Conservation (phyloP, 2,329 filamentous ascomycete species). For the Monilinia laxa region DNA sequence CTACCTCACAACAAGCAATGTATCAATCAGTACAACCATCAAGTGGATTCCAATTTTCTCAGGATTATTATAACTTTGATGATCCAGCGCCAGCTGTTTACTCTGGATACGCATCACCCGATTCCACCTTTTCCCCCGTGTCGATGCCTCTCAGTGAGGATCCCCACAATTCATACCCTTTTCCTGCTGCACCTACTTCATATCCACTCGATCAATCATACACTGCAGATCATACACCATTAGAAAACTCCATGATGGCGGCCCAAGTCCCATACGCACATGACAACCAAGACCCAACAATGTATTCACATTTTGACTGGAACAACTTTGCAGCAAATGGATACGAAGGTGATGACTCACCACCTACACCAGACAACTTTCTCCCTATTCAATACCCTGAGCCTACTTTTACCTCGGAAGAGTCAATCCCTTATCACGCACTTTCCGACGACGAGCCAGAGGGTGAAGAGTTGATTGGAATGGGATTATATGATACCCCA, state of each 20-base stretch:
- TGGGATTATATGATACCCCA: slow-evolving; percentile 77
- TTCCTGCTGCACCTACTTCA: slow-evolving; percentile 21
- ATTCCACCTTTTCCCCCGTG: slow-evolving; percentile 54
- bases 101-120: slow-evolving; percentile 59
- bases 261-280: slow-evolving; percentile 25
- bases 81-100: slow-evolving; percentile 50
- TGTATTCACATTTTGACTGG: slow-evolving; percentile 46
- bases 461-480: slow-evolving; percentile 74
- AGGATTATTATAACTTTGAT: slow-evolving; percentile 32
- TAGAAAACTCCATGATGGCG: slow-evolving; percentile 19
- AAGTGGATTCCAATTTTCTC: slow-evolving; percentile 43
- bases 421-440: slow-evolving; percentile 50
- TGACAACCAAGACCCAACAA: slow-evolving; percentile 32
- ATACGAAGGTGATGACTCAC: slow-evolving; percentile 50
- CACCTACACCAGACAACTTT: slow-evolving; percentile 60
- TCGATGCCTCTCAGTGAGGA: slow-evolving; percentile 47
- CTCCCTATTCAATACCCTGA: slow-evolving; percentile 52
- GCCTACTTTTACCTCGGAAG: slow-evolving; percentile 49
- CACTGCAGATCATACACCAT: slow-evolving; percentile 24
- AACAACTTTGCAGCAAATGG: slow-evolving; percentile 48
- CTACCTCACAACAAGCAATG: slow-evolving; percentile 52
- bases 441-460: slow-evolving; percentile 55
- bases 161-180: slow-evolving; percentile 27
- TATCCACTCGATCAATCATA: slow-evolving; percentile 29
- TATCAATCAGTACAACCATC: slow-evolving; percentile 42